These are phyloP conservation scores for Pythium scleroteichum DNA, from an alignment of 352 stramenopile genomes.

Conservation along the genomic window DNA sequence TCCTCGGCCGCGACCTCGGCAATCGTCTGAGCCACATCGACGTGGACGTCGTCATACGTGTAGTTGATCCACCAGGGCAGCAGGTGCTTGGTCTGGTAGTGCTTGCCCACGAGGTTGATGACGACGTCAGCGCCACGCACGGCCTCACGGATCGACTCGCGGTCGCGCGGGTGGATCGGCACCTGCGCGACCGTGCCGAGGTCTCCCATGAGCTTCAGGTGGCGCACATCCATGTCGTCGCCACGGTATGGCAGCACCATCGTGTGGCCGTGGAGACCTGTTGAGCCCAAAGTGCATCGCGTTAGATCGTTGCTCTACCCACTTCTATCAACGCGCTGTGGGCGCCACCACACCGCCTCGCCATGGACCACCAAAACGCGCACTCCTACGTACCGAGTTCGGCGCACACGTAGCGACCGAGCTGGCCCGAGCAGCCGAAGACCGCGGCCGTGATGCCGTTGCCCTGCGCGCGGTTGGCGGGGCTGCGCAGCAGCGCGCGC, in stretches of 20 bases:
- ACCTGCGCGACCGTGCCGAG: constrained; percentile 88
- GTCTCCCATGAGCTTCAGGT: constrained; percentile 94
- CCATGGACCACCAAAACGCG: constrained; percentile 30
- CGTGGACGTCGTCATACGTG: constrained; percentile 95
- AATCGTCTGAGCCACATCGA: constrained; percentile 88
- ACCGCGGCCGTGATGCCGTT: constrained; percentile 92
- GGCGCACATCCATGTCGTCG: constrained; percentile 92
- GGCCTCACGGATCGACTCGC: constrained; percentile 91
- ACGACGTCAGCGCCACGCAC: constrained; percentile 94
- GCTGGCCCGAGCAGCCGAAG: constrained; percentile 95
- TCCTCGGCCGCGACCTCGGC: constrained; percentile 79
- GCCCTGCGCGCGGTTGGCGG: constrained; percentile 65
- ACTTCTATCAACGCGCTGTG: no score
- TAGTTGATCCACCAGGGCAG: constrained; percentile 95
- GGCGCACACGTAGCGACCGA: constrained; percentile 94
- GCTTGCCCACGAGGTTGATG: constrained; percentile 97
- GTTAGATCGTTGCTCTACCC: no score
- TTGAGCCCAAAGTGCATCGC: background rate
- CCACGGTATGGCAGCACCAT: constrained; percentile 91
- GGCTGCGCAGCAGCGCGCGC: constrained; percentile 75
- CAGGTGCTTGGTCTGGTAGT: constrained; percentile 97
- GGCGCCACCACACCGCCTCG: no score
- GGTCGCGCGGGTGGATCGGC: constrained; percentile 88
- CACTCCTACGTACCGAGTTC: constrained; percentile 83
- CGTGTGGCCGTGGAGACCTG: constrained; percentile 73